Base-by-base conservation (phyloP, 352 stramenopile species). In the Phytophthora aleatoria region DNA sequence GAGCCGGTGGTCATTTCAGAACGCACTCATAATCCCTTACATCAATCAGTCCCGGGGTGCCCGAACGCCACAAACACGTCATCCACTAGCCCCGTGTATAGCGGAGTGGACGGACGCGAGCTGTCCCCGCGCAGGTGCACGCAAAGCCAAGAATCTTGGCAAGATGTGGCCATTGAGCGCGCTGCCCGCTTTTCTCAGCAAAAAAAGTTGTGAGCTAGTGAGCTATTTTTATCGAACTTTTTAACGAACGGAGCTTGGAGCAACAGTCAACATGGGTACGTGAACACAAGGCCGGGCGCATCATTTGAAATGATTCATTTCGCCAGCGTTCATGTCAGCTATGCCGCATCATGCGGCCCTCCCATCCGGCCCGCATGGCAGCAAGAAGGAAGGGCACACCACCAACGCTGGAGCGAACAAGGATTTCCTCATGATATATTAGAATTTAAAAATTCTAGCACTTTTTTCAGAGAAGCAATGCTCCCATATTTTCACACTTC, bases 151-250 rank as follows among this genome's bases (percentile, higher is more conserved):
- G 59, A 41, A 41, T 41, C 35, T 41, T n/a, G 35, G 58, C 58
- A 61, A 61, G n/a, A 36, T 50, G 20, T 20, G 56, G 56, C 15
- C 41, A 20, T 1, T 1, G 20, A 20, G 20, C 20, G 20, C 20
- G 20, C 20, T 50, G 39, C 39, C 45, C 10, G 20, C 44, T 55
- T 65, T 58, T 65, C 57, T 59, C 57, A 65, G 38, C 49, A 10
- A 20, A 11, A 47, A 26, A 50, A 52, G 55, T 50, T 49, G 4
- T 13, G 10, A 47, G 11, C 12, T 24, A 59, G 20, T 20, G 20
- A 20, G 20, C 20, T 20, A 20, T 20, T 39, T 33, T 61, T 30
- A 3, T 41, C 16, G 12, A 35, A n/a, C 27, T 13, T 5, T 5
- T 27, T n/a, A 3, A 4, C 26, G 35, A 33, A 4, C 7, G 28